Evolutionary conservation across 2,329 filamentous ascomycete genomes (phyloP).

Genomic region (Capronia americana): DNA sequence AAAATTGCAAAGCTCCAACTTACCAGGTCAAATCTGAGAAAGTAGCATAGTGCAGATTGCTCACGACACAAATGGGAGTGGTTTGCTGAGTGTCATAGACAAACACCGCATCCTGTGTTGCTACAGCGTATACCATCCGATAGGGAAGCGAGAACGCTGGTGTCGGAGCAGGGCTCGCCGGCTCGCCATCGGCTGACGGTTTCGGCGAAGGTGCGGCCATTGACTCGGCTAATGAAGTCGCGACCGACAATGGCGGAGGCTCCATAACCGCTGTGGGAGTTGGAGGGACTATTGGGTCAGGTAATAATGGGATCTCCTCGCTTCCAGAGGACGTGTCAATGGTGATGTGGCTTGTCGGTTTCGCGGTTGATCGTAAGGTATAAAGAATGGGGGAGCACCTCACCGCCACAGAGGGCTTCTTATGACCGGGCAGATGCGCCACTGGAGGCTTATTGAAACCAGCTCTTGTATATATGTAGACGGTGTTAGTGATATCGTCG

Average conservation of each 20-base stretch:
- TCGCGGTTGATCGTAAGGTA: constrained; percentile 71
- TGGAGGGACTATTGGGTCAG: constrained; percentile 71
- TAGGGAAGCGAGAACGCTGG: constrained; percentile 84
- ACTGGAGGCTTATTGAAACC: constrained; percentile 97
- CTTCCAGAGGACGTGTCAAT: constrained; percentile 86
- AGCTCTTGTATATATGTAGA: constrained; percentile 96
- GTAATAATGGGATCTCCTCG: constrained; percentile 83
- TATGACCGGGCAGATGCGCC: constrained; percentile 92
- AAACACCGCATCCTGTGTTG: constrained; percentile 92
- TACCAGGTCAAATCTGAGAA: constrained; percentile 97
- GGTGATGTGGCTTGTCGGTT: constrained; percentile 83
- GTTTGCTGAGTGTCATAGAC: constrained; percentile 98
- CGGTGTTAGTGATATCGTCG: constrained; percentile 93
- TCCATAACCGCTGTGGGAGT: constrained; percentile 78
- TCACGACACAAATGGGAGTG: constrained; percentile 90
- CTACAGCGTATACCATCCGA: constrained; percentile 94
- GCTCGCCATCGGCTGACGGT: constrained; percentile 45
- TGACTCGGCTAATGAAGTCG: constrained; percentile 59
- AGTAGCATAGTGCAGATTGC: constrained; percentile 95
- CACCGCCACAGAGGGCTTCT: constrained; percentile 95
- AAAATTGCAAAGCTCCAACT: constrained; percentile 44
- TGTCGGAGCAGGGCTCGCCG: constrained; percentile 60
- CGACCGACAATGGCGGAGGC: constrained; percentile 68
- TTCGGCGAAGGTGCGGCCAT: constrained; percentile 52
- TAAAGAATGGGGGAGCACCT: constrained; percentile 93